phyloP scores from a whole-genome alignment of 1,284 basidiomycete species.

The Leccinum angustisporum region DNA sequence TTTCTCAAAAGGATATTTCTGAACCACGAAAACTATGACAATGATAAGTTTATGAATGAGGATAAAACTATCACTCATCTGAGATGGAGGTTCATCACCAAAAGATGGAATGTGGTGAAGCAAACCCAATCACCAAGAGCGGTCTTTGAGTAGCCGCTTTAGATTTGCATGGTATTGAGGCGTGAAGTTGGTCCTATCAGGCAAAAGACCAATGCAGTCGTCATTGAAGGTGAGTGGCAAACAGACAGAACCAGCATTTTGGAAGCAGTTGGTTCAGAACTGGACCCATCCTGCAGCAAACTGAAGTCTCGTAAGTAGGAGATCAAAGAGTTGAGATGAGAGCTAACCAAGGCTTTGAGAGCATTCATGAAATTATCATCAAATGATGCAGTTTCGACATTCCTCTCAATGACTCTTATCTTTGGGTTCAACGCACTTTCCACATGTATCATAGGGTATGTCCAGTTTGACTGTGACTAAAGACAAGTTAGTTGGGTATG shows the following conservation, averaged over 20 bases:
- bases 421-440: not conserved
- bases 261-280: not conserved
- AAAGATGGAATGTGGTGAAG: not conserved
- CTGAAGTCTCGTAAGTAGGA: not conserved
- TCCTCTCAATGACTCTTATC: not conserved
- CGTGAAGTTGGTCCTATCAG: not conserved
- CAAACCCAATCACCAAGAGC: not conserved
- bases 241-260: not conserved
- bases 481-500: not conserved
- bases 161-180: not conserved
- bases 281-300: not conserved
- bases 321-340: not conserved
- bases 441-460: not conserved
- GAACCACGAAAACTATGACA: not conserved
- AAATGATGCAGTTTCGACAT: not conserved
- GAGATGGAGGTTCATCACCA: not conserved
- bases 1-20: not conserved
- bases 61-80: not conserved
- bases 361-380: not conserved
- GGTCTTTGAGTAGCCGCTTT: not conserved
- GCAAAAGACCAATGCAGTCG: not conserved
- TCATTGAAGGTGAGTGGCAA: not conserved
- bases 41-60: not conserved
- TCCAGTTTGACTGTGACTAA: not conserved
- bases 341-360: not conserved